Conservation (phyloP, 305 asterid genomes). For the Stenogyne calaminthoides region DNA sequence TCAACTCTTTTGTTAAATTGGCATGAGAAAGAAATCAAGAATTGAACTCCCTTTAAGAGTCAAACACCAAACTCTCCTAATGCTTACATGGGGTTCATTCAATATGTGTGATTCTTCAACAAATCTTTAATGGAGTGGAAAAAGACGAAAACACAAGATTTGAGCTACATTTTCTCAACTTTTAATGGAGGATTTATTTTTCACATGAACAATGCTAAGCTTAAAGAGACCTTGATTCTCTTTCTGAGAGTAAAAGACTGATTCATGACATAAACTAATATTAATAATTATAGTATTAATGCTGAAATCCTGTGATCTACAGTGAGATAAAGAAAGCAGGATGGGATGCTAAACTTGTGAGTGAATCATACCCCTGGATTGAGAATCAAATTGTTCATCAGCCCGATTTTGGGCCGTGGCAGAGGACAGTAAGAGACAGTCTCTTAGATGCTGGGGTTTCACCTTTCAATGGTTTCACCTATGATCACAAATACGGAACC, state of each 20-base stretch:
- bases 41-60: neutral
- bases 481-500: constrained; percentile 84
- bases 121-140: too few relatives aligned
- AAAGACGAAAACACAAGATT: too few relatives aligned
- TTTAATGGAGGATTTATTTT: neutral
- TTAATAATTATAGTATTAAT: constrained; percentile 1
- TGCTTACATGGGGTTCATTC: neutral
- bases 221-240: neutral
- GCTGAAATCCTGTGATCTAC: constrained; percentile 31
- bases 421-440: constrained; percentile 71
- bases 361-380: constrained; percentile 83
- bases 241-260: neutral
- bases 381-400: constrained; percentile 81
- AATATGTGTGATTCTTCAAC: too few relatives aligned
- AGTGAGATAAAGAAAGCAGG: constrained; percentile 67
- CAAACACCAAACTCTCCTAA: neutral
- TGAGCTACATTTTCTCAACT: neutral
- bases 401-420: constrained; percentile 83
- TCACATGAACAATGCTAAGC: neutral
- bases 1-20: neutral
- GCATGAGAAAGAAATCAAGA: neutral
- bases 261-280: neutral
- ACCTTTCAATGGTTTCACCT: constrained; percentile 93
- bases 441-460: constrained; percentile 74
- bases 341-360: constrained; percentile 85